These are phyloP conservation scores for Cercospora zeina DNA, from an alignment of 2,329 filamentous ascomycete genomes.

Conservation along the genomic window DNA sequence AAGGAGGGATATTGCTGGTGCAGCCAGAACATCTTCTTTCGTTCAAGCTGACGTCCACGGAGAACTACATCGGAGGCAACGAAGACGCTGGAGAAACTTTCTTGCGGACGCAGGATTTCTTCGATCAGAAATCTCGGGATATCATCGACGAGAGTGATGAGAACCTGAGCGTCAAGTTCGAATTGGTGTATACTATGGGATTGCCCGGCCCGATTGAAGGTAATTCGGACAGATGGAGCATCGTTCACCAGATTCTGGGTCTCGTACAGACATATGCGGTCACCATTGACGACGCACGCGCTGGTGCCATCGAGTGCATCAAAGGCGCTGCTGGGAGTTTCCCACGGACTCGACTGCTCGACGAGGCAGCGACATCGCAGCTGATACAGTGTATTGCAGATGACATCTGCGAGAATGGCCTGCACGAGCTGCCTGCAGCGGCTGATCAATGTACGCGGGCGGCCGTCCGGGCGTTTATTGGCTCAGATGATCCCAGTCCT, in stretches of 20 bases:
- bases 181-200: conserved; percentile 50
- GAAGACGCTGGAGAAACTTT: conserved; percentile 50
- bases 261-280: conserved; percentile 30
- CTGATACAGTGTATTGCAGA: conserved; percentile 33
- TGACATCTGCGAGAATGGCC: conserved; percentile 39
- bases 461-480: not conserved
- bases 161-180: conserved; percentile 44
- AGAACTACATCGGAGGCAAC: conserved; percentile 54
- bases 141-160: conserved; percentile 63
- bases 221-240: conserved; percentile 44
- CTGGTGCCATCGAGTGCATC: conserved; percentile 23
- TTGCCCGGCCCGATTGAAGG: conserved; percentile 44
- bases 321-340: conserved; percentile 41
- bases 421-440: conserved; percentile 25
- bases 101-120: conserved; percentile 54
- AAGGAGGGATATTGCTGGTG: conserved; percentile 58
- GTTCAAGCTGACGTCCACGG: conserved; percentile 62
- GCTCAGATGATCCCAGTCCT: not conserved
- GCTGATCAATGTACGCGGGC: not conserved
- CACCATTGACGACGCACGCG: conserved; percentile 4
- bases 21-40: conserved; percentile 66
- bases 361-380: not conserved
- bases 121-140: conserved; percentile 57
- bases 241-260: conserved; percentile 41
- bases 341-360: conserved; percentile 54